Evolutionary conservation across 202 grass and related monocot genomes (phyloP).

Genomic region (Elaeis oleifera): DNA sequence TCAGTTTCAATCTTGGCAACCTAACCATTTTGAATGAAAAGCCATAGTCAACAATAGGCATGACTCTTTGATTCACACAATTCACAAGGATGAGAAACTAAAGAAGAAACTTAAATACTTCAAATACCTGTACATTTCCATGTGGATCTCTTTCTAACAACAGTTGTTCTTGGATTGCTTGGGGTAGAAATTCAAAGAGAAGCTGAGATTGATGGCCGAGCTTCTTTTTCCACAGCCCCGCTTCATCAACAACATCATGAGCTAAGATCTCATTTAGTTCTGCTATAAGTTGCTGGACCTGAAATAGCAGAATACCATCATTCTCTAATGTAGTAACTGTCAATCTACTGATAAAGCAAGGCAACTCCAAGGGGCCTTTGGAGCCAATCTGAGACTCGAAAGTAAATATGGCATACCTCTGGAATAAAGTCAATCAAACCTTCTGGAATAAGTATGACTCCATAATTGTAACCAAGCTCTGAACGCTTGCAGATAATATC

Average conservation of each 20-base stretch:
- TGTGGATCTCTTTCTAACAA: constrained; percentile 96
- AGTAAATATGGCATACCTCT: constrained; percentile 46
- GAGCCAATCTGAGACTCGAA: not conserved
- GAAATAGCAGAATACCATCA: not conserved
- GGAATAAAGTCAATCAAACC: constrained; percentile 97
- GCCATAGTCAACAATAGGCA: not conserved
- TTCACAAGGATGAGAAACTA: not conserved
- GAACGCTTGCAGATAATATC: constrained; percentile 84
- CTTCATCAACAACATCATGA: constrained; percentile 84
- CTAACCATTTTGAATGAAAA: constrained; percentile 25
- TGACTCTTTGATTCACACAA: not conserved
- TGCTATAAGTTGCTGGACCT: constrained; percentile 94
- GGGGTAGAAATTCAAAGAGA: constrained; percentile 84
- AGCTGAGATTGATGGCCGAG: constrained; percentile 45
- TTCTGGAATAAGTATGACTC: constrained; percentile 95
- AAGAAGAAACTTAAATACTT: not conserved
- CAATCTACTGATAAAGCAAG: too few relatives aligned
- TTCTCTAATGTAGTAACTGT: not conserved
- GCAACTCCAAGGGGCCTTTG: too few relatives aligned
- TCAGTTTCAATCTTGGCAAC: constrained; percentile 99
- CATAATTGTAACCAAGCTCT: constrained; percentile 91
- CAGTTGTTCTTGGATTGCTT: constrained; percentile 88
- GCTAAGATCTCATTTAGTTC: constrained; percentile 96
- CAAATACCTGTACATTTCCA: constrained; percentile 92
- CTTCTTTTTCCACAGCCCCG: constrained; percentile 81